Evolutionary conservation across 441 rosid genomes (phyloP), one percentile per base, ranked within the genome.

Genomic region (Omphalea diandra): DNA sequence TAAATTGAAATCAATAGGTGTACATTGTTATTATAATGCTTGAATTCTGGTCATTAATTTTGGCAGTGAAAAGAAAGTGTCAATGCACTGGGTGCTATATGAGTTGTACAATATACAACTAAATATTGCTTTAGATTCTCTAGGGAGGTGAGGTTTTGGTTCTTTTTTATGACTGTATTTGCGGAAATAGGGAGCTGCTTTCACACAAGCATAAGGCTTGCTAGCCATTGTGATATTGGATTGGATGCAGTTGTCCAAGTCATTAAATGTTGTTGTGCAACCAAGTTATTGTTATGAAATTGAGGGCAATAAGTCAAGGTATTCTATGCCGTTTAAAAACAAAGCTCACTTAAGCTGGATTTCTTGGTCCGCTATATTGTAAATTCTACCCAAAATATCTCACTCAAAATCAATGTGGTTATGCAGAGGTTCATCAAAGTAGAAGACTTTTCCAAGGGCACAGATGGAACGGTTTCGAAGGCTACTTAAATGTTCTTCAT

Each of bases 341-440:
- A 12, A 38, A 40, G 47, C 32, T 40, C 22, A 60, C 26, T 61
- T 61, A 11, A 26, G 12, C 7, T 22, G 65, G 8, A 7, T 20
- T 2, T 41, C 15, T 33, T 40, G 11, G 2, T 10, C 65, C 29
- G 8, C 24, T 35, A 14, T 35, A 14, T 35, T 6, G 22, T 35
- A 24, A 53, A 40, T 11, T 26, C 9, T 17, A 59, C 15, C 4
- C 10, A 8, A 24, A 54, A 24, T 20, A 7, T 52, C 62, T 58
- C 29, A 52, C 58, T 43, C 9, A 18, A 64, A 43, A 53, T 63
- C n/a, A 12, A 52, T 61, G 7, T 62, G 12, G 11, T 20, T 60
- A 31, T 67, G 38, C 76, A 75, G 79, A 75, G 61, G 20, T 35
- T 32, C 11, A 15, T 31, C 27, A 65, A 49, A 47, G 53, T 32